Conservation (phyloP, 768 basidiomycete species). For the Roridomyces roridus region DNA sequence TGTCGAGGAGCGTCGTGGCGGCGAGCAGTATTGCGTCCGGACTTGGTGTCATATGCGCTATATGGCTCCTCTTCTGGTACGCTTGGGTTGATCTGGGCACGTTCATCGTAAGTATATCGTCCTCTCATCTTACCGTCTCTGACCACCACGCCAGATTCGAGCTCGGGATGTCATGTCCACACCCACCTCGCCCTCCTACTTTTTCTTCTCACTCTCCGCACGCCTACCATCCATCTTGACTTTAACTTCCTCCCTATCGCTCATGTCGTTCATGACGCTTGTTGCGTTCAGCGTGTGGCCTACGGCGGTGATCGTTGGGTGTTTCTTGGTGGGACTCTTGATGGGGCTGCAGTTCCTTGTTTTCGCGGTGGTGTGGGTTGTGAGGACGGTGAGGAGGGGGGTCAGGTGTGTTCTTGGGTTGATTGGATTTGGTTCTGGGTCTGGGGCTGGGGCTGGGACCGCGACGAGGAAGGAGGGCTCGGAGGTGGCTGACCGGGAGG, state of each 20-base stretch:
- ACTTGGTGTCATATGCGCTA: conserved; percentile 65
- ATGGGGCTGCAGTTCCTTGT: conserved; percentile 56
- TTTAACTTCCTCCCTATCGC: conserved; percentile 58
- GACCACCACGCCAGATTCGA: conserved; percentile 39
- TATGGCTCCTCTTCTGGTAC: conserved; percentile 73
- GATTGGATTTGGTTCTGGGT: too few relatives aligned
- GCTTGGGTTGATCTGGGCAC: conserved; percentile 55
- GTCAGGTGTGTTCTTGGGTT: neutral
- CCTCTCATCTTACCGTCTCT: neutral
- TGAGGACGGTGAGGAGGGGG: conserved; percentile 1
- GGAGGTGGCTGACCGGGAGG: too few relatives aligned
- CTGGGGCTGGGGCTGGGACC: too few relatives aligned
- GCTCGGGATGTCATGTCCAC: conserved; percentile 51
- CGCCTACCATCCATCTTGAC: conserved; percentile 69
- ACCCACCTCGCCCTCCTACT: conserved; percentile 52
- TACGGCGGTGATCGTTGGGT: conserved; percentile 62
- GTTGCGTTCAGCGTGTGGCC: conserved; percentile 74
- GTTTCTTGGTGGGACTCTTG: conserved; percentile 60
- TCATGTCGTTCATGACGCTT: conserved; percentile 64
- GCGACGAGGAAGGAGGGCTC: neutral
- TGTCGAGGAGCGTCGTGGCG: conserved; percentile 59
- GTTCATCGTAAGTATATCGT: conserved; percentile 56
- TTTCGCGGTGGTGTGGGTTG: conserved; percentile 9
- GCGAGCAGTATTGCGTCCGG: conserved; percentile 66
- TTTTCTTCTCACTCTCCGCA: conserved; percentile 74